phyloP scores from a whole-genome alignment of 331 rosid species.

The Acacia concinna region DNA sequence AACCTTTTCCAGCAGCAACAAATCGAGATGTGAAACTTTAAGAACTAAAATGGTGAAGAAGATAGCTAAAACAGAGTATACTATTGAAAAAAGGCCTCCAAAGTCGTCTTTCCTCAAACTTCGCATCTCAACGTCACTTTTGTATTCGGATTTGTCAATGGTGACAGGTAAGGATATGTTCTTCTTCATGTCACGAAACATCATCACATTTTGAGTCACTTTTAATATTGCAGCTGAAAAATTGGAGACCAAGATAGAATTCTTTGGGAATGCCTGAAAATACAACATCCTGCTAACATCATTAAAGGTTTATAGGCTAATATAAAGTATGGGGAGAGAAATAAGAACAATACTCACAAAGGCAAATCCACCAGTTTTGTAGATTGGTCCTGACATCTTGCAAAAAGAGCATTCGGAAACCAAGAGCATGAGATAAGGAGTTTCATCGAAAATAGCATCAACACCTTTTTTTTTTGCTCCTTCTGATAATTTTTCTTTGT shows the following conservation, averaged over 20 bases:
- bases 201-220: background rate
- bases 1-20: no score
- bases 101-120: background rate
- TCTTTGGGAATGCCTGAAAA: background rate
- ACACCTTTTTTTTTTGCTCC: slow-evolving; percentile 15
- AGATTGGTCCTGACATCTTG: background rate
- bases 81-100: background rate
- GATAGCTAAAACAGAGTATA: background rate
- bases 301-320: background rate
- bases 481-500: background rate
- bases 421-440: background rate
- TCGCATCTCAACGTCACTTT: background rate
- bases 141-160: background rate
- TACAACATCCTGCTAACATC: background rate
- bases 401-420: background rate
- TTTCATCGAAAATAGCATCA: slow-evolving; percentile 6
- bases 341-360: background rate
- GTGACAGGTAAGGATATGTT: background rate
- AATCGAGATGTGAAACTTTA: no score
- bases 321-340: background rate
- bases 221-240: background rate
- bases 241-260: background rate
- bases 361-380: background rate
- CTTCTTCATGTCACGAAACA: background rate
- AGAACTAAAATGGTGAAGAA: background rate